Evolutionary conservation across 768 basidiomycete genomes (phyloP).

Genomic region (Obba rivulosa): DNA sequence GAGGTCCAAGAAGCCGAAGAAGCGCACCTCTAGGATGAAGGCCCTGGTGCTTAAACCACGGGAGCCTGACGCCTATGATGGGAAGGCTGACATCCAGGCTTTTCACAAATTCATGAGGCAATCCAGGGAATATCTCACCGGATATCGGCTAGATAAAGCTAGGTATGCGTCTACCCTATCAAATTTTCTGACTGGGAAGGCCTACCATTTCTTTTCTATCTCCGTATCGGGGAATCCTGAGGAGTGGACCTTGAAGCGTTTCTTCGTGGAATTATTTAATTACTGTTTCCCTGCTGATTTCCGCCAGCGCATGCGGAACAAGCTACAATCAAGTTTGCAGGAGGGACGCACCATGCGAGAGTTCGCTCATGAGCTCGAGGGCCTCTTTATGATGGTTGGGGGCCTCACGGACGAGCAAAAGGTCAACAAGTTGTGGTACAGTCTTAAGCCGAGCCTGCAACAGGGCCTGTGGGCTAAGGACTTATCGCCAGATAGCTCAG

Average conservation of each 20-base stretch:
- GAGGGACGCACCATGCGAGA: constrained; percentile 2
- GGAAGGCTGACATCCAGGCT: constrained; percentile 1
- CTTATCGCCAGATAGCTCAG: background rate
- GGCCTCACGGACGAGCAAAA: background rate
- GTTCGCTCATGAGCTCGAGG: constrained; percentile 13
- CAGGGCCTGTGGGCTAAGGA: constrained; percentile 1
- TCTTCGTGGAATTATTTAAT: constrained; percentile 15
- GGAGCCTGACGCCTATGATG: constrained; percentile 11
- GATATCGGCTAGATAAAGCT: background rate
- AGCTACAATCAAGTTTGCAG: constrained; percentile 2
- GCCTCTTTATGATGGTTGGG: constrained; percentile 10
- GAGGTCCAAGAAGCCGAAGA: no score
- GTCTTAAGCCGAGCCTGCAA: background rate
- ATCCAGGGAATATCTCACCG: constrained; percentile 6
- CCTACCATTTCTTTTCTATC: constrained; percentile 21
- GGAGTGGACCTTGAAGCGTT: constrained; percentile 11
- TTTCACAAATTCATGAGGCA: constrained; percentile 14
- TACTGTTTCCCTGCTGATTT: constrained; percentile 19
- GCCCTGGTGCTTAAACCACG: background rate
- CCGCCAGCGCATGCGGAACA: constrained; percentile 6
- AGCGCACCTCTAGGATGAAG: no score
- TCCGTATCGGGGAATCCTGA: constrained; percentile 9
- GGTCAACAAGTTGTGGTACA: constrained; percentile 7
- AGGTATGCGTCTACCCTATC: constrained; percentile 1
- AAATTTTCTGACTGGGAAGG: constrained; percentile 14